These are phyloP conservation scores for Infundibulicybe gibba DNA, from an alignment of 768 basidiomycete species.

Conservation along the genomic window DNA sequence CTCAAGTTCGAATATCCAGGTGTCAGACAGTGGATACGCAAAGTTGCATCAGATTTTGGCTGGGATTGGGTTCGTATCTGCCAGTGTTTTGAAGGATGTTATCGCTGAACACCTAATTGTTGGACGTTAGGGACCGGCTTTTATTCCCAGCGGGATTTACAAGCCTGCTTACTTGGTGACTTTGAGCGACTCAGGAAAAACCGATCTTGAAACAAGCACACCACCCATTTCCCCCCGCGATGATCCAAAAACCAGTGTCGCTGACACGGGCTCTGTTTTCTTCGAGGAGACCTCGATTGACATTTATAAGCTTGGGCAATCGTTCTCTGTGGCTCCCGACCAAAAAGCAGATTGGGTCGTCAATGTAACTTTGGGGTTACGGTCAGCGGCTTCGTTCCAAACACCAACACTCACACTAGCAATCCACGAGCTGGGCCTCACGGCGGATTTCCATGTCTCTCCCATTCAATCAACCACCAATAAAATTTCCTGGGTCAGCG, in stretches of 20 bases:
- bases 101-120: background rate
- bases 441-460: conserved; percentile 27
- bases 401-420: conserved; percentile 36
- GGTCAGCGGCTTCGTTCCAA: conserved; percentile 31
- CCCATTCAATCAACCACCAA: conserved; percentile 16
- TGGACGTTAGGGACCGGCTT: conserved; percentile 46
- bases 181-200: conserved; percentile 17
- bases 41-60: conserved; percentile 52
- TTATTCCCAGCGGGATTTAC: conserved; percentile 50
- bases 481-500: conserved; percentile 34
- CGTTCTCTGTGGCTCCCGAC: conserved; percentile 37
- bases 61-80: conserved; percentile 51
- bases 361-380: conserved; percentile 48
- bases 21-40: conserved; percentile 45
- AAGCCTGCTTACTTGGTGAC: conserved; percentile 54
- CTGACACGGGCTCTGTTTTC: conserved; percentile 28
- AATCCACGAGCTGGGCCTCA: conserved; percentile 43
- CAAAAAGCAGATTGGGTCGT: conserved; percentile 52
- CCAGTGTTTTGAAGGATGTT: background rate
- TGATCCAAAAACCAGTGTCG: conserved; percentile 13
- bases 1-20: conserved; percentile 47
- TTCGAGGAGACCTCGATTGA: conserved; percentile 52
- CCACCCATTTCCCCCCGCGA: conserved; percentile 18
- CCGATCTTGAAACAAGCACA: conserved; percentile 13
- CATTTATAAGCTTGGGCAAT: conserved; percentile 50